Evolutionary conservation across 2,329 filamentous ascomycete species (phyloP), one percentile per base, ranked within the genome.

Genomic region (Nemania sp.): DNA sequence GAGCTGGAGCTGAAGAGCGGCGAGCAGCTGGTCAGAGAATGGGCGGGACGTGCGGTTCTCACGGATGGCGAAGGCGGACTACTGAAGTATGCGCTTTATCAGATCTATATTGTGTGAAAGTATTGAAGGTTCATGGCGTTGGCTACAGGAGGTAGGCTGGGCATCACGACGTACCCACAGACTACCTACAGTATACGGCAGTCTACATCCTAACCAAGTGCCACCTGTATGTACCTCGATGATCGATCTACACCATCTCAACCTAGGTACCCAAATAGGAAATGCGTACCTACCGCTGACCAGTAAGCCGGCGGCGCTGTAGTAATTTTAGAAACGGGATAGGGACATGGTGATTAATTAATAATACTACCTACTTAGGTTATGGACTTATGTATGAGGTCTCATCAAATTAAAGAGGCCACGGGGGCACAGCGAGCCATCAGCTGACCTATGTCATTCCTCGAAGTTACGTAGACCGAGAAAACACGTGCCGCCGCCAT

Each of bases 21-120:
- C 7, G 66, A 69, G 47, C 49, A 63, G 56, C 46, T 35, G 6
- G 54, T 42, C 37, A 59, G 66, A 18, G 65, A 71, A 46, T 76
- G 74, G 75, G 73, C 75, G 32, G 74, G 62, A 12, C 67, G 68
- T 29, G 72, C 69, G 46, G 57, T 65, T 18, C 45, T 76, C 55
- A 51, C 34, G 51, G 59, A 68, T 18, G 67, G 52, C 9, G 63
- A 56, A 2, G 69, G 40, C 2, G 57, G 35, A 48, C 63, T 72
- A 48, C 63, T 72, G 63, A 72, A 67, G 60, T 74, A 72, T 66
- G 50, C 48, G 21, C 62, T 69, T 39, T 77, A 76, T 60, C 68
- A 73, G 20, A 73, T 76, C 9, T 76, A 72, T 54, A 56, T 76
- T 18, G 25, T 29, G 25, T 29, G 7, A 29, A 7, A 29, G 25